These are phyloP conservation scores for Aspergillus sclerotiicarbonarius DNA, from an alignment of 495 filamentous ascomycete species.

Conservation along the genomic window DNA sequence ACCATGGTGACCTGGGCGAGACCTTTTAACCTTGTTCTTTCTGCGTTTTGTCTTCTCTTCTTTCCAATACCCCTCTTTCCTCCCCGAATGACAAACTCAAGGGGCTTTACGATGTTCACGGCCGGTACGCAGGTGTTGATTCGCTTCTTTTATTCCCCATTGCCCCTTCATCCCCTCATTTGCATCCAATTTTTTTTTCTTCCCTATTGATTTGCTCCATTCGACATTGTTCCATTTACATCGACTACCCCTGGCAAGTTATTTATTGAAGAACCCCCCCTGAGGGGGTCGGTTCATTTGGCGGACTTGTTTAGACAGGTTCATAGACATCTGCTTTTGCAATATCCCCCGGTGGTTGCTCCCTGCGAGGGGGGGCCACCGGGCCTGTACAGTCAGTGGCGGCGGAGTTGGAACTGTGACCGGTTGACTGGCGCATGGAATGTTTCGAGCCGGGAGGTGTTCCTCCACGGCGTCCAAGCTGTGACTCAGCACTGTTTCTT, in stretches of 20 bases:
- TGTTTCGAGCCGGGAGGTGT: constrained; percentile 8
- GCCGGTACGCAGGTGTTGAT: constrained; percentile 20
- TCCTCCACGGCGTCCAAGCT: constrained; percentile 38
- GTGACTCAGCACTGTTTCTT: constrained; percentile 41
- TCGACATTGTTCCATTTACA: background rate
- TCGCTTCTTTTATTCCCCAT: constrained; percentile 13
- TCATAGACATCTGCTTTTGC: constrained; percentile 17
- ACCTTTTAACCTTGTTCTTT: constrained; percentile 47
- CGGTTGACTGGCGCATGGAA: constrained; percentile 16
- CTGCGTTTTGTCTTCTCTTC: constrained; percentile 7
- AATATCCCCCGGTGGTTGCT: background rate
- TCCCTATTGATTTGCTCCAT: constrained; percentile 4
- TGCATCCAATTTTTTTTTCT: constrained; percentile 14
- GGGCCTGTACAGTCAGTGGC: constrained; percentile 20
- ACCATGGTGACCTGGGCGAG: constrained; percentile 63
- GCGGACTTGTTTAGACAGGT: constrained; percentile 12
- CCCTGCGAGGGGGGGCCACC: constrained; percentile 6
- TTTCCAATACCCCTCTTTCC: constrained; percentile 1
- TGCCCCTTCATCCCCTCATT: constrained; percentile 14
- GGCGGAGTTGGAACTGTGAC: constrained; percentile 21
- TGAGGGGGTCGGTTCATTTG: constrained; percentile 7
- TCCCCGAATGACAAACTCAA: constrained; percentile 3
- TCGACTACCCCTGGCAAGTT: constrained; percentile 15
- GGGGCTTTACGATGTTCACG: constrained; percentile 21
- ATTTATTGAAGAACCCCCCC: constrained; percentile 10